Percentiles rank a stretch among this genome's conserved stretches.
Evolutionary conservation across 768 basidiomycete genomes (phyloP).

Genomic region (Boletellus ananas): DNA sequence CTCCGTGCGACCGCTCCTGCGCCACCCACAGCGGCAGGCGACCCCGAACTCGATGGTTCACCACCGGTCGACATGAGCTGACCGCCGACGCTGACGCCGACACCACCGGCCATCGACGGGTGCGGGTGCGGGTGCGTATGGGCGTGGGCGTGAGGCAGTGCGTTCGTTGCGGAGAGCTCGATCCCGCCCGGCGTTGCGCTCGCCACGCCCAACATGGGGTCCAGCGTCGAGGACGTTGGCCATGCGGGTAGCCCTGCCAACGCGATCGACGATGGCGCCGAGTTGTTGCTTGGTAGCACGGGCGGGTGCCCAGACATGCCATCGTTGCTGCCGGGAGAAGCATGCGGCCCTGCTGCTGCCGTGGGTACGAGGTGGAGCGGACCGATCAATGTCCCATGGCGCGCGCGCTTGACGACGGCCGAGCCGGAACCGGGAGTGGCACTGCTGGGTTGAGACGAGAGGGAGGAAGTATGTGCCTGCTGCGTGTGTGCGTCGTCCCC

Average conservation of each 20-base stretch:
- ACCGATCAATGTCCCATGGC: constrained; percentile 27
- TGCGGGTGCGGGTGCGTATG: constrained; percentile 11
- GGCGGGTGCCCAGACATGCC: constrained; percentile 20
- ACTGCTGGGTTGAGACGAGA: constrained; percentile 10
- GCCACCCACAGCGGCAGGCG: neutral
- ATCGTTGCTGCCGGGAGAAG: constrained; percentile 14
- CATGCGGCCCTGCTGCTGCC: constrained; percentile 4
- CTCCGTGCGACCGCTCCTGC: constrained; percentile 9
- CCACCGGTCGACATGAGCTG: constrained; percentile 19
- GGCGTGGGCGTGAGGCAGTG: constrained; percentile 10
- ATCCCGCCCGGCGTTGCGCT: constrained; percentile 32
- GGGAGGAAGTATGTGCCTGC: constrained; percentile 1
- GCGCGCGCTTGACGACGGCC: constrained; percentile 22
- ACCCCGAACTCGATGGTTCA: constrained; percentile 14
- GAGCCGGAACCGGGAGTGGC: neutral
- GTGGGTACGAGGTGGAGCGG: constrained; percentile 15
- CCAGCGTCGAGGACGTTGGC: constrained; percentile 28
- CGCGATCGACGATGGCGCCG: constrained; percentile 17
- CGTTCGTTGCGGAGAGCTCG: constrained; percentile 20
- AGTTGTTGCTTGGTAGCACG: constrained; percentile 10
- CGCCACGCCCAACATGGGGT: constrained; percentile 32
- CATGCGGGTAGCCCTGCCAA: constrained; percentile 32
- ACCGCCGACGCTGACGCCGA: constrained; percentile 6
- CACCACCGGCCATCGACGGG: constrained; percentile 7
- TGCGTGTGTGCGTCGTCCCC: constrained; percentile 22